These are phyloP conservation scores for Solanum sitiens DNA, from an alignment of 257 asterid genomes.

Conservation along the genomic window DNA sequence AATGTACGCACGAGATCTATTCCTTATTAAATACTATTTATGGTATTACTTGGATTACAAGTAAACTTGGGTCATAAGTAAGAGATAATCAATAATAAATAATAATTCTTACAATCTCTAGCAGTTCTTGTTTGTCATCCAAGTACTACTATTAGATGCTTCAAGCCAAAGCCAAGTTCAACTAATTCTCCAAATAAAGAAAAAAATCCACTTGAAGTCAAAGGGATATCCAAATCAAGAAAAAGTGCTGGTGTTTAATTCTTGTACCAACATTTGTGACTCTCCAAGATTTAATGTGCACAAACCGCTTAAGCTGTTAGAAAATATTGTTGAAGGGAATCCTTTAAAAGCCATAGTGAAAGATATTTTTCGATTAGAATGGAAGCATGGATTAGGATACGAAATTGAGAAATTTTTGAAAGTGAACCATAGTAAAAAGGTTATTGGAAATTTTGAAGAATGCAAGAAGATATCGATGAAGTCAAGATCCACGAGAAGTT, in stretches of 20 bases:
- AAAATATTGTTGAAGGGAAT: neutral
- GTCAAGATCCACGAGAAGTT: neutral
- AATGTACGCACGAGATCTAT: too few relatives aligned
- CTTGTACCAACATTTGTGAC: neutral
- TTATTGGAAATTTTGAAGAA: neutral
- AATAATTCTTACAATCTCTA: neutral
- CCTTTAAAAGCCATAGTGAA: neutral
- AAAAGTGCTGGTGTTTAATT: neutral
- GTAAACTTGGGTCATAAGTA: too few relatives aligned
- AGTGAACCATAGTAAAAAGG: neutral
- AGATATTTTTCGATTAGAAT: neutral
- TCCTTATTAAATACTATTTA: too few relatives aligned
- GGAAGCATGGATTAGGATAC: neutral
- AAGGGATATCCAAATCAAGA: neutral
- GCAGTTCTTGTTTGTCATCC: slow-evolving; percentile 5
- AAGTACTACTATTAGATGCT: slow-evolving; percentile 3
- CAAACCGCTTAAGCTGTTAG: neutral
- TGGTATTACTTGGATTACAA: too few relatives aligned
- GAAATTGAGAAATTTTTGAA: neutral
- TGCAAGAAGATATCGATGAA: neutral
- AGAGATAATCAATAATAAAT: too few relatives aligned
- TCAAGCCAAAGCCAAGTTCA: neutral
- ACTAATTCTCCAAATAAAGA: slow-evolving; percentile 1
- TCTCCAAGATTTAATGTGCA: neutral
- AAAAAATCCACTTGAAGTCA: neutral